A percentile compares a stretch with the other conserved stretches of the same genome.
Conservation (phyloP, 2,329 filamentous ascomycete species). For the Fragosphaeria purpurea region DNA sequence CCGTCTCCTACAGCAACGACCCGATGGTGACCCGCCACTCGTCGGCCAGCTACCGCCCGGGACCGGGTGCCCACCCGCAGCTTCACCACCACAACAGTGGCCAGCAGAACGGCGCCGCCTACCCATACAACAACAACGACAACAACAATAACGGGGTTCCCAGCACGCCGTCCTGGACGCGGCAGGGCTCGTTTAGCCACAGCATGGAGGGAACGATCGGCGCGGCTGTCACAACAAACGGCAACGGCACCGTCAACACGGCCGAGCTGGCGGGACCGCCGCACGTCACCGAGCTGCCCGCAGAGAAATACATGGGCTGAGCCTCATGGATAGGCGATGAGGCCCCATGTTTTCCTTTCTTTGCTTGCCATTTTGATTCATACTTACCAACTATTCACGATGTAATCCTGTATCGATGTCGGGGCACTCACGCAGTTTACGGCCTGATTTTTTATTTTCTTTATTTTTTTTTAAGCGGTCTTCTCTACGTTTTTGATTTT, state of each 20-base stretch:
- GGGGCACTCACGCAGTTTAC: not conserved
- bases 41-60: not conserved
- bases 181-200: not conserved
- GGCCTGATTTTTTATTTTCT: not conserved
- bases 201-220: not conserved
- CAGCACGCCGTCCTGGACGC: not conserved
- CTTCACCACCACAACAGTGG: not conserved
- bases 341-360: not conserved
- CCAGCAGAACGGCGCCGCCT: not conserved
- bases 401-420: too few relatives aligned
- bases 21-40: not conserved
- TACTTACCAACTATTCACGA: too few relatives aligned
- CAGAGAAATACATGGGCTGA: conserved; percentile 3
- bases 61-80: not conserved
- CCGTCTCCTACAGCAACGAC: conserved; percentile 1
- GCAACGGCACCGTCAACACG: not conserved
- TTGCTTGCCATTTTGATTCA: not conserved
- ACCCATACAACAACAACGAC: not conserved
- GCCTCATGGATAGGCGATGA: not conserved
- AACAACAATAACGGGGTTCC: not conserved
- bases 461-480: not conserved
- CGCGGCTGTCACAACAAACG: too few relatives aligned
- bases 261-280: conserved; percentile 3
- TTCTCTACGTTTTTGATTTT: not conserved
- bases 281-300: conserved; percentile 3